Percentiles rank a stretch among this genome's conserved stretches.
These are phyloP conservation scores for Fusarium sp. DNA, from an alignment of 2,329 filamentous ascomycete species.

Conservation along the genomic window DNA sequence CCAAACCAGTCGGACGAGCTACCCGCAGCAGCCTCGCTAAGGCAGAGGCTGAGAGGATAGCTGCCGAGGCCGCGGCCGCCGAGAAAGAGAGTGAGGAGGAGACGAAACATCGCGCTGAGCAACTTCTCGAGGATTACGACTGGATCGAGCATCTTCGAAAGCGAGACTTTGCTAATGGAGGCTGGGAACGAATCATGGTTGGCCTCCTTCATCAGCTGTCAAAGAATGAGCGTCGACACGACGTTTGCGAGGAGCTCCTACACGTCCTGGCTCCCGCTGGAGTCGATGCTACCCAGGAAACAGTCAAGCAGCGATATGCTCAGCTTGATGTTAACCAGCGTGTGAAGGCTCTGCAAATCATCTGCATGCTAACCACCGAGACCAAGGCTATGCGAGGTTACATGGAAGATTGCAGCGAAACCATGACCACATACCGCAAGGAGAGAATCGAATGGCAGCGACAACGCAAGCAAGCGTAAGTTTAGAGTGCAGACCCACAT, in stretches of 20 bases:
- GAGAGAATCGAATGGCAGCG: slow-evolving; percentile 95
- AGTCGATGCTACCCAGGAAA: slow-evolving; percentile 79
- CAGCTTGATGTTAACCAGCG: slow-evolving; percentile 85
- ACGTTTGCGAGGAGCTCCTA: slow-evolving; percentile 82
- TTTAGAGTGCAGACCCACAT: slow-evolving; percentile 28
- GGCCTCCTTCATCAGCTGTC: slow-evolving; percentile 88
- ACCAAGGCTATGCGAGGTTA: slow-evolving; percentile 89
- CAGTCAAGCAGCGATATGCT: slow-evolving; percentile 77
- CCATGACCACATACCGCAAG: slow-evolving; percentile 95
- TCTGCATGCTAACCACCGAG: slow-evolving; percentile 86
- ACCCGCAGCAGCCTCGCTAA: slow-evolving; percentile 90
- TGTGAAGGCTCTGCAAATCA: slow-evolving; percentile 82
- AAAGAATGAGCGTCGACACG: slow-evolving; percentile 75
- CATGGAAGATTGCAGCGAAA: slow-evolving; percentile 90
- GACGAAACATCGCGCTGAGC: slow-evolving; percentile 75
- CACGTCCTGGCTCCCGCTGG: slow-evolving; percentile 83
- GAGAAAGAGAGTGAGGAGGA: slow-evolving; percentile 63
- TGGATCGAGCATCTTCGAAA: slow-evolving; percentile 89
- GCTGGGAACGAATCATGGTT: slow-evolving; percentile 91
- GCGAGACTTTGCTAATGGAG: slow-evolving; percentile 86
- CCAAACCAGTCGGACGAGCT: slow-evolving; percentile 73
- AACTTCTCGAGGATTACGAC: slow-evolving; percentile 78
- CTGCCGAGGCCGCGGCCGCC: slow-evolving; percentile 67
- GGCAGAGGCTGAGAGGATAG: slow-evolving; percentile 76
- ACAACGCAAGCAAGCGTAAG: slow-evolving; percentile 74